Percentiles rank a stretch among this genome's conserved stretches.
Conservation (phyloP, 2,329 filamentous ascomycete genomes). For the Sporothrix dimorphospora region DNA sequence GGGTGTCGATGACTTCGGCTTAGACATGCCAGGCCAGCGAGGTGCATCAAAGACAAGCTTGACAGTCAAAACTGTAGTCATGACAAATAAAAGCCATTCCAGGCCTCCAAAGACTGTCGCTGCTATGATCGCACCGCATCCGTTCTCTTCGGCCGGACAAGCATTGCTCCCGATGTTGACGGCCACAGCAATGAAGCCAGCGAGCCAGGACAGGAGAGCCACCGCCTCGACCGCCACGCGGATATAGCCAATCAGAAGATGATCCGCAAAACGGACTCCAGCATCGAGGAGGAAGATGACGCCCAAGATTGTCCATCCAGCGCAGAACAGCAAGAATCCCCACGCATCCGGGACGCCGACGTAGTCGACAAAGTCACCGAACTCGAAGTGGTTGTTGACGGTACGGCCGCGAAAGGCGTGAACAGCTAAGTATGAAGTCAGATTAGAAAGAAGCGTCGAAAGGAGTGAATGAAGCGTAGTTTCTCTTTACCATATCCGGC, state of each 20-base stretch:
- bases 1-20: no score
- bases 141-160: not conserved
- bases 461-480: not conserved
- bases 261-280: not conserved
- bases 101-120: conserved; percentile 17
- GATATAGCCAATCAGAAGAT: not conserved
- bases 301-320: not conserved
- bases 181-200: conserved; percentile 23
- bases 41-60: not conserved
- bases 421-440: conserved; percentile 28
- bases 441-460: not conserved
- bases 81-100: conserved; percentile 14
- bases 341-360: conserved; percentile 19
- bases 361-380: not conserved
- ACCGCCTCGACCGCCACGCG: conserved; percentile 8
- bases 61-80: not conserved
- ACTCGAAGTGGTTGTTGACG: not conserved
- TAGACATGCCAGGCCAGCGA: no score
- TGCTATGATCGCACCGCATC: conserved; percentile 4
- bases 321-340: conserved; percentile 25
- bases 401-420: conserved; percentile 2
- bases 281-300: conserved; percentile 8
- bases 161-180: conserved; percentile 14
- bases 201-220: conserved; percentile 24
- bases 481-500: conserved; percentile 2